phyloP scores from a whole-genome alignment of 2,329 filamentous ascomycete genomes.

The Paecilomyces sp. region DNA sequence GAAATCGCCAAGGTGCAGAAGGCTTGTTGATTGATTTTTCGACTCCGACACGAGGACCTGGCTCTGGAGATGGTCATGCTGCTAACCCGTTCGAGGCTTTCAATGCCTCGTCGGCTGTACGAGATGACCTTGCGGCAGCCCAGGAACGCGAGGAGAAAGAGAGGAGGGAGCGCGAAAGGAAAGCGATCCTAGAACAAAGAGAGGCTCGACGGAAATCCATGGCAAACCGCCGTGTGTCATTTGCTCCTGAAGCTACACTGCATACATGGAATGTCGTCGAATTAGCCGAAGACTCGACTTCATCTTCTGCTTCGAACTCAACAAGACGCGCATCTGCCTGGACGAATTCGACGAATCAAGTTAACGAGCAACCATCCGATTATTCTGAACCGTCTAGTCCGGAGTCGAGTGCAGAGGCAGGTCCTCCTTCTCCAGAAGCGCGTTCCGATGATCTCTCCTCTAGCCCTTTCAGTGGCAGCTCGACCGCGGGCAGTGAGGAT shows the following conservation, averaged over 20 bases:
- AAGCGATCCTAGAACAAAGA: conserved; percentile 60
- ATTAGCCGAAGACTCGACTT: conserved; percentile 78
- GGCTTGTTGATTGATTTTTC: conserved; percentile 38
- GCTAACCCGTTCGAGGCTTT: conserved; percentile 43
- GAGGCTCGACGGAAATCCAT: conserved; percentile 89
- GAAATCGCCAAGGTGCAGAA: conserved; percentile 16
- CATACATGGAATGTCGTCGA: conserved; percentile 97
- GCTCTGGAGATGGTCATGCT: conserved; percentile 32
- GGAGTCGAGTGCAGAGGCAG: conserved; percentile 52
- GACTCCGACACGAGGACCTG: conserved; percentile 26
- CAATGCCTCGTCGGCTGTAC: conserved; percentile 31
- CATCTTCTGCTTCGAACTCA: conserved; percentile 64
- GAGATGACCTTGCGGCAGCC: conserved; percentile 41
- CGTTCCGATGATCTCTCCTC: conserved; percentile 65
- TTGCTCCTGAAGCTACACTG: conserved; percentile 91
- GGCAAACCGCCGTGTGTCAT: conserved; percentile 86
- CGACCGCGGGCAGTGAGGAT: conserved; percentile 39
- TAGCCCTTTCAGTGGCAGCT: conserved; percentile 65
- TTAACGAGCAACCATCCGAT: conserved; percentile 34
- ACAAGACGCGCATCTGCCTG: conserved; percentile 65
- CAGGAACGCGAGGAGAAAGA: conserved; percentile 63
- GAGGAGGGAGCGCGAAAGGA: conserved; percentile 50
- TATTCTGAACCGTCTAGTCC: conserved; percentile 55
- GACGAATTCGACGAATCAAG: conserved; percentile 26
- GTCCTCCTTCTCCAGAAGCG: conserved; percentile 53